Conservation (phyloP, 2,329 filamentous ascomycete species). For the Incumbomyces lentus region DNA sequence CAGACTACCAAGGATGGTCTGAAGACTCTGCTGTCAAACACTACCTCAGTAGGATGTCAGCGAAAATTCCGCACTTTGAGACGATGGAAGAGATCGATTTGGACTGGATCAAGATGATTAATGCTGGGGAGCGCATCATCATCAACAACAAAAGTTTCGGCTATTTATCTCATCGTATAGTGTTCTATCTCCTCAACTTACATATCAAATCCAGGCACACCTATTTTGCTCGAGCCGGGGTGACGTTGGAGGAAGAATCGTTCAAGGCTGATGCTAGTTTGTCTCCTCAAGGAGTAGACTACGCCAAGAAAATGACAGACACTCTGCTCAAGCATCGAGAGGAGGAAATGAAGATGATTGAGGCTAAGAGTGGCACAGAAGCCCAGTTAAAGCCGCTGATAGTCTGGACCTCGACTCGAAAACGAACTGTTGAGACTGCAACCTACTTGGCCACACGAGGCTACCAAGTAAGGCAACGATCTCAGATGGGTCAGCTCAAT, state of each 20-base stretch:
- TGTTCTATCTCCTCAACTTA: constrained; percentile 94
- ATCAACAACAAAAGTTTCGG: constrained; percentile 97
- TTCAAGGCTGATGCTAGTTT: constrained; percentile 86
- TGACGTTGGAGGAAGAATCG: constrained; percentile 75
- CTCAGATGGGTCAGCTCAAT: constrained; percentile 95
- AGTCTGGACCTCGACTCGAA: constrained; percentile 89
- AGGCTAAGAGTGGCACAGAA: constrained; percentile 56
- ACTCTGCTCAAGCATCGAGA: constrained; percentile 74
- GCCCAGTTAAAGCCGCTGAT: constrained; percentile 67
- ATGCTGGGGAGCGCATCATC: constrained; percentile 82
- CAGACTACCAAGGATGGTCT: constrained; percentile 88
- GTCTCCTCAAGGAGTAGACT: constrained; percentile 67
- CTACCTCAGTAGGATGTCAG: constrained; percentile 80
- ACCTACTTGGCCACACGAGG: constrained; percentile 68
- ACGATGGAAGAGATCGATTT: constrained; percentile 90
- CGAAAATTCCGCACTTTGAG: constrained; percentile 90
- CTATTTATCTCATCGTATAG: constrained; percentile 91
- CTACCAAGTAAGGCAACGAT: constrained; percentile 79
- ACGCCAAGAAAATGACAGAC: constrained; percentile 77
- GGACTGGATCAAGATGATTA: constrained; percentile 99
- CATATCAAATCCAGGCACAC: constrained; percentile 68
- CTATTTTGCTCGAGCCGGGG: constrained; percentile 50
- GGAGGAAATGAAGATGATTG: constrained; percentile 61
- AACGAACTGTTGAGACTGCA: constrained; percentile 82
- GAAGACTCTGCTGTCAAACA: constrained; percentile 85